phyloP scores from a whole-genome alignment of 2,329 filamentous ascomycete species.

The Xylaria sp. region DNA sequence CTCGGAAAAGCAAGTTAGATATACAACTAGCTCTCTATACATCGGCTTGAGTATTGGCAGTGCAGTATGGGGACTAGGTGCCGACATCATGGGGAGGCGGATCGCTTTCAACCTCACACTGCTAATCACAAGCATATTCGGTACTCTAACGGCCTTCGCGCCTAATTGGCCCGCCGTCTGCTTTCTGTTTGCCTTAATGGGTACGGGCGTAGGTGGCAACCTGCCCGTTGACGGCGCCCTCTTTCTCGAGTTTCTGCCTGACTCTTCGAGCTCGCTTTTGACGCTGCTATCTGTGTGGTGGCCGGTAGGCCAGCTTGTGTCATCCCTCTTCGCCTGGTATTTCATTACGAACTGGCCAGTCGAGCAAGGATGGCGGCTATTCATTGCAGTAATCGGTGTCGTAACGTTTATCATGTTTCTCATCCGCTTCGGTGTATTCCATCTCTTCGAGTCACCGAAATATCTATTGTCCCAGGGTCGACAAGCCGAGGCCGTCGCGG shows the following conservation, averaged over 20 bases:
- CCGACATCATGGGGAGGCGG: constrained; percentile 81
- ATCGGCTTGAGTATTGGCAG: constrained; percentile 81
- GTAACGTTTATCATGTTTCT: constrained; percentile 82
- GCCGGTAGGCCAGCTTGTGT: constrained; percentile 82
- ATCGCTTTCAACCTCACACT: constrained; percentile 85
- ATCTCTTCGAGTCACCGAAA: constrained; percentile 87
- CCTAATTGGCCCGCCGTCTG: constrained; percentile 75
- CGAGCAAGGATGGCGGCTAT: constrained; percentile 80
- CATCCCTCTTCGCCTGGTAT: constrained; percentile 78
- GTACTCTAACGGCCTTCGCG: constrained; percentile 74
- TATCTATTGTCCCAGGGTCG: constrained; percentile 81
- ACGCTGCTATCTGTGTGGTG: constrained; percentile 89
- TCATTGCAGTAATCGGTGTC: constrained; percentile 76
- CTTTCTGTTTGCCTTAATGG: constrained; percentile 41
- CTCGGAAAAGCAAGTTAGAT: constrained; percentile 76
- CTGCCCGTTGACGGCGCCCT: constrained; percentile 66
- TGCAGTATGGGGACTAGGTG: constrained; percentile 82
- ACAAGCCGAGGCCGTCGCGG: constrained; percentile 81
- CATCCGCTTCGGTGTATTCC: constrained; percentile 81
- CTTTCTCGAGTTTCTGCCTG: constrained; percentile 85
- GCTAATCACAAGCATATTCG: constrained; percentile 79
- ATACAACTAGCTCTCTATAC: constrained; percentile 82
- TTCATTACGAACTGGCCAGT: constrained; percentile 76
- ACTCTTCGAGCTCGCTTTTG: constrained; percentile 76
- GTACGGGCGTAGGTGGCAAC: constrained; percentile 41